phyloP scores from a whole-genome alignment of 805 yeast species.

The Tetrapisispora phaffii region DNA sequence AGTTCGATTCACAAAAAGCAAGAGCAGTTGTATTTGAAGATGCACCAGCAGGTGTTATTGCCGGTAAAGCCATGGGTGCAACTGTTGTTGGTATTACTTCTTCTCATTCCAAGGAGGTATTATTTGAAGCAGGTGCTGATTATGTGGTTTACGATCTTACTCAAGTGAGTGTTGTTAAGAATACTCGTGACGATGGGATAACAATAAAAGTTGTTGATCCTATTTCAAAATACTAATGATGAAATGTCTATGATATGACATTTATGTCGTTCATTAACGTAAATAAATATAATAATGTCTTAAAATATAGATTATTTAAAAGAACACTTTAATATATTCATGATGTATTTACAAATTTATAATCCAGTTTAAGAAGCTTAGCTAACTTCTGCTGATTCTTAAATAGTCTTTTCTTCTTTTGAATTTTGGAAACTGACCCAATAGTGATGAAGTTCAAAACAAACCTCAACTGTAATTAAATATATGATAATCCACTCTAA shows the following conservation, averaged over 20 bases:
- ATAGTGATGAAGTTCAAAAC: constrained; percentile 70
- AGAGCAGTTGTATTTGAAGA: constrained; percentile 64
- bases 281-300: too few species aligned
- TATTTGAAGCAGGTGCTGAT: constrained; percentile 66
- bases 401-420: neutral
- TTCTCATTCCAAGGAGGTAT: constrained; percentile 52
- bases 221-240: neutral
- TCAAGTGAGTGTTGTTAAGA: constrained; percentile 11
- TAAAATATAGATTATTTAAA: neutral
- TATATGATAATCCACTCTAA: constrained; percentile 84
- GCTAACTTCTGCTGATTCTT: too few species aligned
- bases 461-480: constrained; percentile 74
- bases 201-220: constrained; percentile 8
- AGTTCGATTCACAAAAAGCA: constrained; percentile 14
- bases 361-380: too few species aligned
- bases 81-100: constrained; percentile 67
- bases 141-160: constrained; percentile 62
- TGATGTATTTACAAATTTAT: too few species aligned
- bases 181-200: constrained; percentile 4
- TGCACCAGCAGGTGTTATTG: constrained; percentile 73
- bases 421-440: constrained; percentile 17
- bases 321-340: neutral
- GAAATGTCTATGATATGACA: too few species aligned
- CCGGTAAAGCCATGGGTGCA: constrained; percentile 73
- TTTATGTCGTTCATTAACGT: too few species aligned